Conservation (phyloP, 2,329 filamentous ascomycete genomes). For the Macroventuria anomochaeta region DNA sequence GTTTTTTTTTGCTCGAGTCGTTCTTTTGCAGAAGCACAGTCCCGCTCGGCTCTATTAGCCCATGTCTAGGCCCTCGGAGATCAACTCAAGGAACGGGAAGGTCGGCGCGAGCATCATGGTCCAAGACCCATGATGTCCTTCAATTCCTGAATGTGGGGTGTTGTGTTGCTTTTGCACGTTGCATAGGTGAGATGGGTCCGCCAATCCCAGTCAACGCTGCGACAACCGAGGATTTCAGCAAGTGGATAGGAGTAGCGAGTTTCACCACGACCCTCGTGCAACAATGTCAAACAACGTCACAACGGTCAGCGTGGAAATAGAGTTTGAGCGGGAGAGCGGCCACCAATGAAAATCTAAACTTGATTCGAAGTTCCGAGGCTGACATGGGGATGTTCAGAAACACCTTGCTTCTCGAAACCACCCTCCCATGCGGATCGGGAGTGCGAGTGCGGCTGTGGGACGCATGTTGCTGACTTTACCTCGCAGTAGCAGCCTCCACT, state of each 20-base stretch:
- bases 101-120: background rate
- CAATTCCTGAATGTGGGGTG: slow-evolving; percentile 4
- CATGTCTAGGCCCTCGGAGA: slow-evolving; percentile 3
- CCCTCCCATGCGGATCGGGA: background rate
- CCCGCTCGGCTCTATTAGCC: background rate
- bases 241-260: slow-evolving; percentile 7
- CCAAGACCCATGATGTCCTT: slow-evolving; percentile 9
- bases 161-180: slow-evolving; percentile 3
- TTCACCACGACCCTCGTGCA: slow-evolving; percentile 11
- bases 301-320: slow-evolving; percentile 1
- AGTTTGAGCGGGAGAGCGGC: background rate
- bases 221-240: slow-evolving; percentile 13
- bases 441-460: background rate
- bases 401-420: background rate
- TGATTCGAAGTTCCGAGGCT: slow-evolving; percentile 13
- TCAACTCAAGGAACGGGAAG: slow-evolving; percentile 3
- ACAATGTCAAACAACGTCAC: slow-evolving; percentile 16
- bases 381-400: background rate
- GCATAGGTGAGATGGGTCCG: slow-evolving; percentile 1
- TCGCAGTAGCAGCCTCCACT: slow-evolving; percentile 29
- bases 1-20: slow-evolving; percentile 3
- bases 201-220: slow-evolving; percentile 1
- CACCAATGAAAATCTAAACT: background rate
- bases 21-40: background rate
- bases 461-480: background rate